These are phyloP conservation scores for Physaria fendleri DNA, from an alignment of 345 rosid species.

Conservation along the genomic window DNA sequence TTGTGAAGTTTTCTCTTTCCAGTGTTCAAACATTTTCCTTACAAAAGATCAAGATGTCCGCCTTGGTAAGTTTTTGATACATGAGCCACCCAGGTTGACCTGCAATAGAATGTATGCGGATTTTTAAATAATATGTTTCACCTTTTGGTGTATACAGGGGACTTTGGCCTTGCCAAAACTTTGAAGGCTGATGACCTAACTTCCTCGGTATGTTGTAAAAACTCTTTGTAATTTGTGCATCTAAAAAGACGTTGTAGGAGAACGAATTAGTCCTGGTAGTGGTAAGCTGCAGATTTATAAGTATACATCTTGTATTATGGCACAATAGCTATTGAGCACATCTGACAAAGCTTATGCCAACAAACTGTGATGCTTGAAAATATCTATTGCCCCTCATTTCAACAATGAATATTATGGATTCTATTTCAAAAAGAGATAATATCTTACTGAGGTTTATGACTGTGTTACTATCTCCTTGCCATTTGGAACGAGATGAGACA, in stretches of 20 bases:
- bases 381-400: not conserved
- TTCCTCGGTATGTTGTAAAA: constrained; percentile 64
- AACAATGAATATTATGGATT: not conserved
- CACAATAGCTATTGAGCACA: not conserved
- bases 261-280: not conserved
- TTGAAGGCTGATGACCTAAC: constrained; percentile 93
- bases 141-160: constrained; percentile 51
- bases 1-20: constrained; percentile 20
- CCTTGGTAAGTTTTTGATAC: constrained; percentile 56
- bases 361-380: not conserved
- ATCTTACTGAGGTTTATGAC: too few species aligned
- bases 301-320: not conserved
- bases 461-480: too few species aligned
- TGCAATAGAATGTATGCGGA: not conserved
- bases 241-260: constrained; percentile 1
- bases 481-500: too few species aligned
- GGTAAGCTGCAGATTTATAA: not conserved
- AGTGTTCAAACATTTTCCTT: constrained; percentile 98
- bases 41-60: constrained; percentile 94
- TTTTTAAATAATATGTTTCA: not conserved
- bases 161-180: constrained; percentile 97
- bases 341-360: not conserved
- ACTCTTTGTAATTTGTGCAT: not conserved
- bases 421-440: not conserved
- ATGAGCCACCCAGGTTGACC: not conserved